These are phyloP conservation scores for Mytilinidion resinicola DNA, from an alignment of 495 filamentous ascomycete species.

Conservation along the genomic window DNA sequence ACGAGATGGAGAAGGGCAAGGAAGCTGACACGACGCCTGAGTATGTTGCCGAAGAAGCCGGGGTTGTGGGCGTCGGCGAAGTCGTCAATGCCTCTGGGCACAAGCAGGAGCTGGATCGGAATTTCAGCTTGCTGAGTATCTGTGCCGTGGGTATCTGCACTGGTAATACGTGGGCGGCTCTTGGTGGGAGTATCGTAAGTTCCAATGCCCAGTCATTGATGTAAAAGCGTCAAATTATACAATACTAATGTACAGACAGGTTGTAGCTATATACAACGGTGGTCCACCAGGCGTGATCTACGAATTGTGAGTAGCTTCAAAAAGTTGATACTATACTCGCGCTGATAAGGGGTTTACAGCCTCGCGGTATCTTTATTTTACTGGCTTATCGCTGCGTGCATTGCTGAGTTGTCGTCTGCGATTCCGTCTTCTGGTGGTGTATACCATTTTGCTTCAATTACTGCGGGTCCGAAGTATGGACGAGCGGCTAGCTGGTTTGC, in stretches of 20 bases:
- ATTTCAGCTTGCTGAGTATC: slow-evolving; percentile 54
- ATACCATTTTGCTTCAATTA: slow-evolving; percentile 79
- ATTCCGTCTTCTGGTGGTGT: slow-evolving; percentile 78
- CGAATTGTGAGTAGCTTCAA: slow-evolving; percentile 40
- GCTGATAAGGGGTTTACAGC: slow-evolving; percentile 15
- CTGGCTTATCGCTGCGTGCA: slow-evolving; percentile 44
- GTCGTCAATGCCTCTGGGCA: slow-evolving; percentile 53
- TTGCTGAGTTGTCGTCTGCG: slow-evolving; percentile 68
- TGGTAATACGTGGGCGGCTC: slow-evolving; percentile 55
- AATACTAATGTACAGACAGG: slow-evolving; percentile 13
- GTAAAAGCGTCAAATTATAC: neutral
- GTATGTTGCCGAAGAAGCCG: slow-evolving; percentile 6
- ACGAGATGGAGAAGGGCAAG: slow-evolving; percentile 4
- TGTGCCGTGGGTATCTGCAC: slow-evolving; percentile 51
- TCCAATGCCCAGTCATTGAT: neutral
- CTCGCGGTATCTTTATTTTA: slow-evolving; percentile 52
- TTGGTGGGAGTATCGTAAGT: slow-evolving; percentile 49
- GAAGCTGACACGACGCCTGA: neutral
- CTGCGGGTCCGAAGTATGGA: slow-evolving; percentile 61
- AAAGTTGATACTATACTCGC: too few species aligned
- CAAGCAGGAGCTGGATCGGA: slow-evolving; percentile 53
- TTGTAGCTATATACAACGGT: slow-evolving; percentile 43
- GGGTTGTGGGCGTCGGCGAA: slow-evolving; percentile 11
- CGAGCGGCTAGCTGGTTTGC: slow-evolving; percentile 68
- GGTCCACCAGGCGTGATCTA: slow-evolving; percentile 53